phyloP scores from a whole-genome alignment of 306 rosid species.

The Boehmeria nivea region DNA sequence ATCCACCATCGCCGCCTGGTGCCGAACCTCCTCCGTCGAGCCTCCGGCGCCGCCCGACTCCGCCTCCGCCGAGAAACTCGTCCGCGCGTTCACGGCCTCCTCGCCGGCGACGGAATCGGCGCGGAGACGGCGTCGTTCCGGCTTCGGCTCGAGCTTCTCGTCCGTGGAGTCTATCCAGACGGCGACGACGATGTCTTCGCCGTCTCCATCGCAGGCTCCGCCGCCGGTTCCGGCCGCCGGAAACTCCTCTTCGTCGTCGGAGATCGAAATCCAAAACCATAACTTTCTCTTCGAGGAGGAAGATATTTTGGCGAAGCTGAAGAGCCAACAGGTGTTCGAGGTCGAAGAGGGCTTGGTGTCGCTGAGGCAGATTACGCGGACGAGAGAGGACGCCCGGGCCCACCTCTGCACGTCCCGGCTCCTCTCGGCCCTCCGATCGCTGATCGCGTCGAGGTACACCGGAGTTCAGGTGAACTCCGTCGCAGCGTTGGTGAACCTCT shows the following conservation, averaged over 20 bases:
- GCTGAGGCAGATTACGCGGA: conserved; percentile 52
- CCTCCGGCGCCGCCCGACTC: conserved; percentile 34
- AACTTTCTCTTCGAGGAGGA: conserved; percentile 36
- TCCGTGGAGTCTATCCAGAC: conserved; percentile 42
- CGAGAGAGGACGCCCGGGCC: conserved; percentile 49
- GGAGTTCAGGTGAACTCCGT: conserved; percentile 62
- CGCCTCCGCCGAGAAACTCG: conserved; percentile 34
- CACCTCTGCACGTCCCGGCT: conserved; percentile 44
- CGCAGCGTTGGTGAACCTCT: conserved; percentile 72
- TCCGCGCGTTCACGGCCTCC: conserved; percentile 28
- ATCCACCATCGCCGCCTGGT: conserved; percentile 73
- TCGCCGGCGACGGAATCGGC: conserved; percentile 29
- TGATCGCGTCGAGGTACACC: conserved; percentile 40
- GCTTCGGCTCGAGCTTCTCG: conserved; percentile 32
- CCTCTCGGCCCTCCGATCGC: conserved; percentile 42
- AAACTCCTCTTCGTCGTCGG: conserved; percentile 54
- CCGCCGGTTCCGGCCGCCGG: conserved; percentile 43
- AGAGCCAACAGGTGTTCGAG: conserved; percentile 33
- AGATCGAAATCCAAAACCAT: conserved; percentile 36
- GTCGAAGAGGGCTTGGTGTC: conserved; percentile 54
- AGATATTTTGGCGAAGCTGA: conserved; percentile 41
- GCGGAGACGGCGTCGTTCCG: conserved; percentile 20
- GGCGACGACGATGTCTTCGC: conserved; percentile 15
- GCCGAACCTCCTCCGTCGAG: conserved; percentile 27
- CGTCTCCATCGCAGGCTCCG: too few relatives aligned